Conservation (phyloP, 495 filamentous ascomycete species). For the Parathielavia hyrcaniae region DNA sequence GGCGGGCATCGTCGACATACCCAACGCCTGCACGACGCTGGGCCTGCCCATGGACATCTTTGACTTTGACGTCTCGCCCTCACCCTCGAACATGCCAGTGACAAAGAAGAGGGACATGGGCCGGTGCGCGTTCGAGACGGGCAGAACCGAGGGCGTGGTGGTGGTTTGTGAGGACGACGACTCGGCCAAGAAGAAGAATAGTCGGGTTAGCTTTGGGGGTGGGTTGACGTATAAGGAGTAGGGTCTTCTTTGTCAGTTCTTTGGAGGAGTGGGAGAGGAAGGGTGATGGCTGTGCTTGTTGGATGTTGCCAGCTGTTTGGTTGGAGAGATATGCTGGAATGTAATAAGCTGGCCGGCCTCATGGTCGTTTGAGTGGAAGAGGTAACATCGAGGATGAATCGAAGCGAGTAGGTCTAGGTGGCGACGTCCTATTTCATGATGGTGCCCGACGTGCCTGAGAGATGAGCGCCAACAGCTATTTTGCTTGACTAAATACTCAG, state of each 20-base stretch:
- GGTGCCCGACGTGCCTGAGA: too few relatives aligned
- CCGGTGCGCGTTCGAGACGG: slow-evolving; percentile 63
- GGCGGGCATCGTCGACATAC: slow-evolving; percentile 87
- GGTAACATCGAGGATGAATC: too few relatives aligned
- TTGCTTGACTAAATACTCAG: too few relatives aligned
- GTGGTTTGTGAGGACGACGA: slow-evolving; percentile 30
- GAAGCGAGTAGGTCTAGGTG: too few relatives aligned
- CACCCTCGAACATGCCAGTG: slow-evolving; percentile 45
- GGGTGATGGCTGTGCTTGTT: too few relatives aligned
- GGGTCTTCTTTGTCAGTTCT: neutral
- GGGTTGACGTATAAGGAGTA: slow-evolving; percentile 45
- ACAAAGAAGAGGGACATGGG: slow-evolving; percentile 70
- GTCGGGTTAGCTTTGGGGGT: slow-evolving; percentile 46
- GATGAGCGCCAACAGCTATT: too few relatives aligned
- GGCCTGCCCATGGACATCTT: slow-evolving; percentile 94
- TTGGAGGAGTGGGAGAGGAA: too few relatives aligned
- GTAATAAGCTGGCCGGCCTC: too few relatives aligned
- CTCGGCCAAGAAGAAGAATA: slow-evolving; percentile 45
- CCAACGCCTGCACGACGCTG: slow-evolving; percentile 79
- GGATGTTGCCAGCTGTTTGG: too few relatives aligned
- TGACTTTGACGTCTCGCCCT: slow-evolving; percentile 83
- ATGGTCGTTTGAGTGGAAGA: too few relatives aligned
- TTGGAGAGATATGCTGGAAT: too few relatives aligned
- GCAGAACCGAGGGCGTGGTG: slow-evolving; percentile 40
- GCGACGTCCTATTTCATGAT: too few relatives aligned